Conservation (phyloP, 495 filamentous ascomycete genomes). For the Pseudomonodictys pantanalensis region DNA sequence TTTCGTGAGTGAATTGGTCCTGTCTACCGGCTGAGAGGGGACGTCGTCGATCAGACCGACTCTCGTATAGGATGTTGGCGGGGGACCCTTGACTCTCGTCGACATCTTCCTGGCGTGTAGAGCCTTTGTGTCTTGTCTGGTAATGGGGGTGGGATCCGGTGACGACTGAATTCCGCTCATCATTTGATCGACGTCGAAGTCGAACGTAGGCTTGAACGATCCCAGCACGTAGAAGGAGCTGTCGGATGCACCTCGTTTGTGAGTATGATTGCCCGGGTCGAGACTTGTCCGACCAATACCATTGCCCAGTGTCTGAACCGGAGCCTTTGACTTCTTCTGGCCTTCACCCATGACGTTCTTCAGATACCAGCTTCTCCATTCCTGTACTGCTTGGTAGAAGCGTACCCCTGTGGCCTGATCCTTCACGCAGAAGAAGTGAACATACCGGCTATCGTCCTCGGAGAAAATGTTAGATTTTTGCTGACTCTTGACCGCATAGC, state of each 20-base stretch:
- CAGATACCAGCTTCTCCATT: slow-evolving; percentile 88
- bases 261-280: slow-evolving; percentile 40
- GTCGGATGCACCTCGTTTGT: slow-evolving; percentile 24
- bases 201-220: slow-evolving; percentile 55
- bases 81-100: slow-evolving; percentile 29
- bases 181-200: slow-evolving; percentile 48
- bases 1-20: slow-evolving; percentile 14
- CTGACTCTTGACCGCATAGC: slow-evolving; percentile 89
- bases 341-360: slow-evolving; percentile 62
- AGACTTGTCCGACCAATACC: slow-evolving; percentile 31
- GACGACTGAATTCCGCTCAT: background rate
- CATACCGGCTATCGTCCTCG: slow-evolving; percentile 75
- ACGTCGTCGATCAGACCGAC: background rate
- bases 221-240: slow-evolving; percentile 53
- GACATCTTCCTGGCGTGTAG: slow-evolving; percentile 33
- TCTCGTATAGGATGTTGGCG: slow-evolving; percentile 44
- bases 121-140: slow-evolving; percentile 29
- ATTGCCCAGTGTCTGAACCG: background rate
- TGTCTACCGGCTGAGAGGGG: slow-evolving; percentile 9
- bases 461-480: slow-evolving; percentile 84
- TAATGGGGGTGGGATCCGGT: slow-evolving; percentile 13
- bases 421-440: slow-evolving; percentile 85
- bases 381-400: slow-evolving; percentile 69
- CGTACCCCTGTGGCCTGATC: slow-evolving; percentile 61
- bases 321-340: slow-evolving; percentile 36